Conservation (phyloP, 495 filamentous ascomycete genomes). For the Penicillium soppii region DNA sequence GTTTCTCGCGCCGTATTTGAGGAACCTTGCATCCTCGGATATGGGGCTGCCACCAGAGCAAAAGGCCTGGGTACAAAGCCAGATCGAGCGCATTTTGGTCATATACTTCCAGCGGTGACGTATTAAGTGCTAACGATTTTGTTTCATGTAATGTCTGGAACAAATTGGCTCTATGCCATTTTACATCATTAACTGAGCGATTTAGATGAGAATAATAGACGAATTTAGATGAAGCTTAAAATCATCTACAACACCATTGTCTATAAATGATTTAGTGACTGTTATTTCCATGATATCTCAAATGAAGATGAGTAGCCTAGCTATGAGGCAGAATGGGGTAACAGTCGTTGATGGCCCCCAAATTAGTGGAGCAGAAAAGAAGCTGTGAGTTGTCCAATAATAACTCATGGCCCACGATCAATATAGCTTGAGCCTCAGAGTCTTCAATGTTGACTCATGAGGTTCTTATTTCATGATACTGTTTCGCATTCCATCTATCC, state of each 20-base stretch:
- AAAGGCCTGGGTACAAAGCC: slow-evolving; percentile 27
- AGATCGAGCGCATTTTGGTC: slow-evolving; percentile 31
- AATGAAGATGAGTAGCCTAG: too few species aligned
- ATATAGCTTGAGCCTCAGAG: neutral
- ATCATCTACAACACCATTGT: too few species aligned
- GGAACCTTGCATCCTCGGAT: slow-evolving; percentile 20
- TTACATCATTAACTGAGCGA: too few species aligned
- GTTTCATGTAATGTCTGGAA: too few species aligned
- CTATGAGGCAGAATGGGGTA: neutral
- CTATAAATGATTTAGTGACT: too few species aligned
- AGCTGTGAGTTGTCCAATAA: neutral
- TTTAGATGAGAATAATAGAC: too few species aligned
- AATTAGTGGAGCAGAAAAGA: neutral
- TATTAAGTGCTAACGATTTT: too few species aligned
- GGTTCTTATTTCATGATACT: too few species aligned
- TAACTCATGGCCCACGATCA: neutral
- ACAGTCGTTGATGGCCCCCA: neutral
- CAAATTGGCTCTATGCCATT: too few species aligned
- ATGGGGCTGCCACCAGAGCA: slow-evolving; percentile 27
- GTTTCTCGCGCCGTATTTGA: slow-evolving; percentile 27
- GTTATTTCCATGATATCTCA: too few species aligned
- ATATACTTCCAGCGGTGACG: slow-evolving; percentile 29
- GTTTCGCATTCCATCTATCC: too few species aligned
- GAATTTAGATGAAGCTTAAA: too few species aligned
- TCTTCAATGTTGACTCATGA: neutral